Base-by-base conservation (phyloP, 345 rosid species). In the Tarenaya hassleriana region DNA sequence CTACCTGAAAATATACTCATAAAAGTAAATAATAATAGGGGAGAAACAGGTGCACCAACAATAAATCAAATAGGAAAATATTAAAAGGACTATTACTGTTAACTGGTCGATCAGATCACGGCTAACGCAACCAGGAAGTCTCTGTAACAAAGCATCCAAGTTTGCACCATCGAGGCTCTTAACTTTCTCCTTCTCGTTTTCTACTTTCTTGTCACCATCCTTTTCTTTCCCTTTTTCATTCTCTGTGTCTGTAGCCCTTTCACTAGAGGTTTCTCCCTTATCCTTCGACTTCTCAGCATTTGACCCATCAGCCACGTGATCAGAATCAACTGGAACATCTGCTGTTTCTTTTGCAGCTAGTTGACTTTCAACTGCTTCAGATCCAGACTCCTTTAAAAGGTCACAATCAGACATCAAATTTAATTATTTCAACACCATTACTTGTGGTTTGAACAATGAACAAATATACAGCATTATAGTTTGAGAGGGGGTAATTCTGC, bases 101-200 rank as follows among this genome's bases (percentile, higher is more conserved):
- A 88, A 62, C 59, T 94, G 99, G 76, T 94, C 99, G 58, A 94
- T 94, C 56, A 94, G 97, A 71, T 88, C 99, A 41, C 99, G 90
- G 77, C 92, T 76, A 42, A 94, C 94, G 31, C 91, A 88, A 61
- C 97, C 91, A 8, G 92, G 95, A 14, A 94, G 97, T 73, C 99
- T 78, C 68, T 83, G 99, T 72, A 88, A 60, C 52, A 94, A 62
- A 61, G 97, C 83, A 77, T 92, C 99, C 70, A 92, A 71, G 75
- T 71, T 92, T 48, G 97, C 72, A 58, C 88, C 99, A 64, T 92
- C 99, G 54, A 76, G 65, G 55, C 82, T 81, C 80, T 83, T 92
- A 48, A 77, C 80, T 69, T 85, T 88, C 64, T 92, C 97, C 76
- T 85, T 92, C 49, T 88, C 97, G 55, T 48, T 69, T 61, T 92